A percentile compares a stretch with the other conserved stretches of the same genome.
Evolutionary conservation across 1,284 basidiomycete genomes (phyloP).

Genomic region (Marasmius oreades): DNA sequence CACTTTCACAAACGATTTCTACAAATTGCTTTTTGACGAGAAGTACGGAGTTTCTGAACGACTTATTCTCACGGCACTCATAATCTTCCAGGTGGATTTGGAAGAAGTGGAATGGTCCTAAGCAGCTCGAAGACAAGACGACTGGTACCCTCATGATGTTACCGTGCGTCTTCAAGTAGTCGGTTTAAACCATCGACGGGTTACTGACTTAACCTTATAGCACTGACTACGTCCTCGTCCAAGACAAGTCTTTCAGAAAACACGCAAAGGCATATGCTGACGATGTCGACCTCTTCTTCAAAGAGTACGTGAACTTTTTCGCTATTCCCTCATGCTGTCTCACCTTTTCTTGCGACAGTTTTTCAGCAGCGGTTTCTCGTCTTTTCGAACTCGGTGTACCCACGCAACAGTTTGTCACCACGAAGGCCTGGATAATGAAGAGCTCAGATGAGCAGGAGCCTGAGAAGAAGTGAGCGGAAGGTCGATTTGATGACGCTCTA

Average conservation of each 20-base stretch:
- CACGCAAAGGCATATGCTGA: slow-evolving; percentile 82
- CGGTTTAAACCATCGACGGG: background rate
- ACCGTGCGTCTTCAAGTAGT: slow-evolving; percentile 50
- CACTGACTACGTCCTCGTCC: slow-evolving; percentile 79
- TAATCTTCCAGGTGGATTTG: slow-evolving; percentile 57
- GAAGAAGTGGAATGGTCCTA: slow-evolving; percentile 89
- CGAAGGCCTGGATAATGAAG: slow-evolving; percentile 73
- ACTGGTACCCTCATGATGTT: slow-evolving; percentile 94
- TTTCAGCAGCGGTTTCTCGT: slow-evolving; percentile 70
- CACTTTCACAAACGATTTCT: slow-evolving; percentile 89
- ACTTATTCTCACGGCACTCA: slow-evolving; percentile 1
- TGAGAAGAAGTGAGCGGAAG: background rate
- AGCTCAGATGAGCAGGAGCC: slow-evolving; percentile 54
- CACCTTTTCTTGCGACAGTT: slow-evolving; percentile 46
- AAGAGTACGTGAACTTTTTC: slow-evolving; percentile 59
- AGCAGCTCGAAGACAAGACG: slow-evolving; percentile 92
- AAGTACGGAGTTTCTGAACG: slow-evolving; percentile 46
- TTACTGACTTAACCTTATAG: slow-evolving; percentile 30
- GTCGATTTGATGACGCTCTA: background rate
- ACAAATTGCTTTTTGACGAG: slow-evolving; percentile 84
- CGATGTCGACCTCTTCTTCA: slow-evolving; percentile 82
- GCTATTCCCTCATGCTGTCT: slow-evolving; percentile 1
- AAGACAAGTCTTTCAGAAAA: slow-evolving; percentile 90
- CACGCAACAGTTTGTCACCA: slow-evolving; percentile 62
- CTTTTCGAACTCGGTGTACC: slow-evolving; percentile 92